phyloP scores from a whole-genome alignment of 129 eudicot genomes.

The Glebionis coronaria region DNA sequence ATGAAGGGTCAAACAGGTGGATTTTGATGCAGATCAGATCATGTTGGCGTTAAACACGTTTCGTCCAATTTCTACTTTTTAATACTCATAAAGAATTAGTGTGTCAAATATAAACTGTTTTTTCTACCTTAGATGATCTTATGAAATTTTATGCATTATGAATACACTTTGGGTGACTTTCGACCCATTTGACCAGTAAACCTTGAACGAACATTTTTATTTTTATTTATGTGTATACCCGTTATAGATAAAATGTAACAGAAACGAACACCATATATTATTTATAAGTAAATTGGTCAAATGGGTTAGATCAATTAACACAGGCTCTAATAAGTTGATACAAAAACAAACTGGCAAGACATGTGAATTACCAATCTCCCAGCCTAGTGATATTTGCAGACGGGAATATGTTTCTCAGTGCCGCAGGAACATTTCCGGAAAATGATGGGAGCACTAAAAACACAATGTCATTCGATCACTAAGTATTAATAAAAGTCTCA shows the following conservation, averaged over 20 bases:
- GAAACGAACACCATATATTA: not conserved
- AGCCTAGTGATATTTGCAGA: constrained; percentile 86
- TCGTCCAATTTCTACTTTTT: too few species aligned
- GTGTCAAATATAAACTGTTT: too few species aligned
- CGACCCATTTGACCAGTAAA: too few species aligned
- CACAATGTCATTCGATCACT: constrained; percentile 8
- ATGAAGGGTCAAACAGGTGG: too few species aligned
- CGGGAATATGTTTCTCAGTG: constrained; percentile 65
- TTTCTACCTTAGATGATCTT: too few species aligned
- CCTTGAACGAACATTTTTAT: too few species aligned
- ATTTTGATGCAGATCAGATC: too few species aligned
- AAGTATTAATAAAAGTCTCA: not conserved
- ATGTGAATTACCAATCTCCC: constrained; percentile 67
- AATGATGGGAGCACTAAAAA: constrained; percentile 86
- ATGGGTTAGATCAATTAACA: not conserved
- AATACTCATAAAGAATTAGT: too few species aligned
- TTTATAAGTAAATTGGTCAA: too few species aligned
- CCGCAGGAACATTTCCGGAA: constrained; percentile 94
- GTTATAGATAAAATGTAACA: not conserved
- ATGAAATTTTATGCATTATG: too few species aligned
- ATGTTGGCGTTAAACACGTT: too few species aligned
- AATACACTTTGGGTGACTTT: too few species aligned
- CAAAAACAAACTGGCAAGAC: not conserved
- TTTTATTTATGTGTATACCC: not conserved
- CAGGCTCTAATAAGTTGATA: constrained; percentile 3